phyloP scores from a whole-genome alignment of 169 alveolate species.

The Babesia divergens region DNA sequence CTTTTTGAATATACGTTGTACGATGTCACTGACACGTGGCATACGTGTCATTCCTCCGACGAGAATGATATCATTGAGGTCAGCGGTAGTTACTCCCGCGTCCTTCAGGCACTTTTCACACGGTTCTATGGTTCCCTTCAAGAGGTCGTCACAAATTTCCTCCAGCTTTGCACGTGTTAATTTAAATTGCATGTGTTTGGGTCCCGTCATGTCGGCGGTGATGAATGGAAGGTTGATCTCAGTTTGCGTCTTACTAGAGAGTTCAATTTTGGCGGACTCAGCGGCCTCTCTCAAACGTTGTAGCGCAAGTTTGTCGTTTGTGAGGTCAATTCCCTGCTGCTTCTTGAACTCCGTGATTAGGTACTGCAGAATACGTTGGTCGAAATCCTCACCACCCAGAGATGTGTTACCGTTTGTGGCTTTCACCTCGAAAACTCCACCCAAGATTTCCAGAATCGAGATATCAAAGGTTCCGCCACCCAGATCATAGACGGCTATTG shows the following conservation, averaged over 20 bases:
- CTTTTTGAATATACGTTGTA: conserved; percentile 89
- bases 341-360: conserved; percentile 93
- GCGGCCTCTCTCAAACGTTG: conserved; percentile 97
- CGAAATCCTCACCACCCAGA: conserved; percentile 99
- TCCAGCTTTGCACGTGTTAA: conserved; percentile 95
- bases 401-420: conserved; percentile 99
- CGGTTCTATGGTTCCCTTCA: conserved; percentile 93
- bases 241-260: conserved; percentile 92
- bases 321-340: conserved; percentile 93
- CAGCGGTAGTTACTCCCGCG: conserved; percentile 88
- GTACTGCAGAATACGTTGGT: conserved; percentile 89
- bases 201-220: conserved; percentile 98
- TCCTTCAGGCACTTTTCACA: conserved; percentile 93
- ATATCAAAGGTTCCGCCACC: conserved; percentile 99
- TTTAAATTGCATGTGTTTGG: conserved; percentile 94
- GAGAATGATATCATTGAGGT: conserved; percentile 93
- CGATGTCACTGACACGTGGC: conserved; percentile 96
- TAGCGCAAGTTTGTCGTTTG: conserved; percentile 92
- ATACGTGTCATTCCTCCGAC: conserved; percentile 99
- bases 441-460: conserved; percentile 94
- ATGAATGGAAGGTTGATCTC: conserved; percentile 96
- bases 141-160: conserved; percentile 84
- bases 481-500: conserved; percentile 89
- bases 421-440: conserved; percentile 98
- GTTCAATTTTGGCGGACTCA: conserved; percentile 97